Evolutionary conservation across 2,329 filamentous ascomycete genomes (phyloP).

Genomic region (Sporothrix pseudoabietina): DNA sequence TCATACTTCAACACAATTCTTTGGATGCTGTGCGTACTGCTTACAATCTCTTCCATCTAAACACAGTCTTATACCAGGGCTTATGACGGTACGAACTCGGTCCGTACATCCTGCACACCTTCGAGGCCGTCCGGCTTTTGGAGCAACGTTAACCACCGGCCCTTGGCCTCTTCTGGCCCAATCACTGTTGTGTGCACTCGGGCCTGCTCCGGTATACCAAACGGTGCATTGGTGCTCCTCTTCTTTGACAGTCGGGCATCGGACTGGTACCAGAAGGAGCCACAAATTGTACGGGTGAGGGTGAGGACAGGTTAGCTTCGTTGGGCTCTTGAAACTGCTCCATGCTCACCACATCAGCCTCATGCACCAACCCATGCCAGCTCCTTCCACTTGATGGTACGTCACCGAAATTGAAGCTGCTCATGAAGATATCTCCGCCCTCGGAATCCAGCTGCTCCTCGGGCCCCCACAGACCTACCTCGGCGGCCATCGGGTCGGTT

Average conservation of each 20-base stretch:
- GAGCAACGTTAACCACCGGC: slow-evolving; percentile 41
- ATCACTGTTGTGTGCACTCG: slow-evolving; percentile 41
- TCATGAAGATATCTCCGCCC: background rate
- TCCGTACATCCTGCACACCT: slow-evolving; percentile 40
- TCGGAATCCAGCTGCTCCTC: background rate
- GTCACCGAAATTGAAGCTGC: background rate
- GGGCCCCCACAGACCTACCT: background rate
- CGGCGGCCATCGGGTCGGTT: background rate
- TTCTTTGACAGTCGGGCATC: background rate
- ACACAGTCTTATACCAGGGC: background rate
- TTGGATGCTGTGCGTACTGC: background rate
- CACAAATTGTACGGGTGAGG: background rate
- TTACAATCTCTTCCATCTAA: background rate
- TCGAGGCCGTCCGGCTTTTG: slow-evolving; percentile 39
- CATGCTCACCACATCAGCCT: background rate
- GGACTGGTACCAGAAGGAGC: background rate
- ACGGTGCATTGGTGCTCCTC: slow-evolving; percentile 38
- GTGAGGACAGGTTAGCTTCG: background rate
- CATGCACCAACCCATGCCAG: background rate
- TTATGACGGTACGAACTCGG: slow-evolving; percentile 36
- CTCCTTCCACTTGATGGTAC: too few species aligned
- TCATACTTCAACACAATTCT: background rate
- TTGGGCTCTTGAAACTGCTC: background rate
- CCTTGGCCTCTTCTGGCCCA: slow-evolving; percentile 40
- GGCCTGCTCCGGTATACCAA: slow-evolving; percentile 41